phyloP scores from a whole-genome alignment of 306 rosid genomes.

The Vigna radiata region DNA sequence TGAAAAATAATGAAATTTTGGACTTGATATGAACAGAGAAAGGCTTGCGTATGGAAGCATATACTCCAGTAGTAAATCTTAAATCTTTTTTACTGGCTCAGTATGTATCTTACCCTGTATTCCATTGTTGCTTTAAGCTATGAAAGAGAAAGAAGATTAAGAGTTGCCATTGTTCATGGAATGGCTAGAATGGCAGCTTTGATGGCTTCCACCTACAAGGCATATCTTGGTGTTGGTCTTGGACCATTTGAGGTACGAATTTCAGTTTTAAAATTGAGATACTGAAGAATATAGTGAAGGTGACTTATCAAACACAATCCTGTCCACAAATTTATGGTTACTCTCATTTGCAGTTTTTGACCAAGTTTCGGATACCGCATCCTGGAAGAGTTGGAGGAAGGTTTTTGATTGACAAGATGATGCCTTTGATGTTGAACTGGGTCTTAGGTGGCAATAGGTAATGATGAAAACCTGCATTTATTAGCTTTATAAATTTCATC shows the following conservation, averaged over 20 bases:
- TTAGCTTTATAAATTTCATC: slow-evolving; percentile 32
- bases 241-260: slow-evolving; percentile 84
- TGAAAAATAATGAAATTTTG: neutral
- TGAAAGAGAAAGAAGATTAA: slow-evolving; percentile 72
- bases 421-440: slow-evolving; percentile 97
- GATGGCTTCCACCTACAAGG: slow-evolving; percentile 95
- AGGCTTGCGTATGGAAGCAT: neutral
- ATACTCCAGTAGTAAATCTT: too few relatives aligned
- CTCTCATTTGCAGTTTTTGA: slow-evolving; percentile 72
- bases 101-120: neutral
- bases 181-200: slow-evolving; percentile 99
- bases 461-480: slow-evolving; percentile 26
- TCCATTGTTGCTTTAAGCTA: slow-evolving; percentile 56
- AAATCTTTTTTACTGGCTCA: slow-evolving; percentile 35
- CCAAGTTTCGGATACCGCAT: slow-evolving; percentile 89
- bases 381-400: slow-evolving; percentile 96
- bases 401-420: slow-evolving; percentile 70
- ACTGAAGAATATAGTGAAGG: slow-evolving; percentile 33
- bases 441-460: slow-evolving; percentile 98
- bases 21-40: slow-evolving; percentile 10
- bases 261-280: slow-evolving; percentile 4
- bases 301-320: neutral
- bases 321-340: slow-evolving; percentile 10
- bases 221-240: slow-evolving; percentile 92
- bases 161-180: slow-evolving; percentile 88